These are phyloP conservation scores for Ceratocystis lukuohia DNA, from an alignment of 2,329 filamentous ascomycete genomes.

Conservation along the genomic window DNA sequence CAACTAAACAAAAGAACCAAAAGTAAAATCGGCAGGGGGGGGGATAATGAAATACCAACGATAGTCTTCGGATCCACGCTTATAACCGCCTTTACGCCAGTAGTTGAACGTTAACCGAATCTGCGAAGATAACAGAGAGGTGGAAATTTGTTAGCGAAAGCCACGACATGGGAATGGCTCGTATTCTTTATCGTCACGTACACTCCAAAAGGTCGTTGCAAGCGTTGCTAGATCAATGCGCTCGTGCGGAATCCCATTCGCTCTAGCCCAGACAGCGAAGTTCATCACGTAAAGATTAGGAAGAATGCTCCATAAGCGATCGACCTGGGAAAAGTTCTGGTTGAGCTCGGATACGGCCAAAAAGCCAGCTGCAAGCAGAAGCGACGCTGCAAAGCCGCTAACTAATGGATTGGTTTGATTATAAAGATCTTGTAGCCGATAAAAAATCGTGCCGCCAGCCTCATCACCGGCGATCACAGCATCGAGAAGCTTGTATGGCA, in stretches of 20 bases:
- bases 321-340: slow-evolving; percentile 92
- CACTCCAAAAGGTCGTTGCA: slow-evolving; percentile 66
- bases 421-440: slow-evolving; percentile 43
- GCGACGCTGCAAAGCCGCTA: slow-evolving; percentile 55
- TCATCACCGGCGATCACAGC: slow-evolving; percentile 39
- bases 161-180: neutral
- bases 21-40: neutral
- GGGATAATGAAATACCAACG: slow-evolving; percentile 45
- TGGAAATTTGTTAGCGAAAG: slow-evolving; percentile 12
- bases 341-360: slow-evolving; percentile 71
- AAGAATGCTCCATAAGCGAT: slow-evolving; percentile 80
- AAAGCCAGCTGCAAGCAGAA: slow-evolving; percentile 59
- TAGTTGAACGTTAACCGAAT: slow-evolving; percentile 86
- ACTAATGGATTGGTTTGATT: slow-evolving; percentile 75
- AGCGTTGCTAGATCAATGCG: slow-evolving; percentile 60
- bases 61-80: slow-evolving; percentile 84
- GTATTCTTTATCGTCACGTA: slow-evolving; percentile 31
- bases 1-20: neutral
- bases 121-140: slow-evolving; percentile 31
- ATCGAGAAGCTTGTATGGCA: slow-evolving; percentile 52
- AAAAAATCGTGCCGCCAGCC: neutral
- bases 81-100: slow-evolving; percentile 87
- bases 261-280: slow-evolving; percentile 67
- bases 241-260: slow-evolving; percentile 55
- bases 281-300: slow-evolving; percentile 79